Evolutionary conservation across 495 filamentous ascomycete species (phyloP), one percentile per base, ranked within the genome.

Genomic region (Hypoxylon cercidicola): DNA sequence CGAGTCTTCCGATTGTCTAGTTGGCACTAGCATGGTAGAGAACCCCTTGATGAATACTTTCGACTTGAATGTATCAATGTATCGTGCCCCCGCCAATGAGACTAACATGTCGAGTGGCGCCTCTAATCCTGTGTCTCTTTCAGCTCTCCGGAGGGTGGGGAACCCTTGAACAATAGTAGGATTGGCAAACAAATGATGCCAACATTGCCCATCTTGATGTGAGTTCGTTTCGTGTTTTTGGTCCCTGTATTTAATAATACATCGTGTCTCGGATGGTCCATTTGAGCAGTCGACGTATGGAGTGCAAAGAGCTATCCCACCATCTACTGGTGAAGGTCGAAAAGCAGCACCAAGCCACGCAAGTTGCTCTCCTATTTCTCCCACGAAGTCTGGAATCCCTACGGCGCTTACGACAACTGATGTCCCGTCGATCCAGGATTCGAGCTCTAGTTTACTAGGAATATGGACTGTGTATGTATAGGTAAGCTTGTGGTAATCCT

Each of bases 31-130:
- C 55, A 62, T 62, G 12, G 51, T 51, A 10, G 62, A 54, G 35
- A 34, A 54, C n/a, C 62, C 62, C 48, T 70, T 70, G 13, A 70
- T 49, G 12, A 66, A 50, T 0, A 59, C 12, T 19, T 57, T 61
- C 9, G 28, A 39, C 2, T 51, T 39, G 46, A 57, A 63, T 13
- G 43, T 45, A 45, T 57, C 41, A 23, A 61, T 43, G 15, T 48
- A 39, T 20, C 21, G 25, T 34, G 56, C 57, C 20, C 48, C 47
- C 18, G 37, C 34, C 37, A 70, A 35, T 18, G 28, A 60, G 35
- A 39, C 55, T 47, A 50, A 61, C 35, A 68, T 58, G 56, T 60
- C 54, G 13, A 74, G 20, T 8, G 55, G 53, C 15, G 58, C 25
- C 19, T 66, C 60, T 44, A 67, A 52, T 11, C 61, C 64, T 6